Percentiles rank a stretch among this genome's conserved stretches.
Conservation (phyloP, 345 rosid species). For the Eucalyptus cloeziana region DNA sequence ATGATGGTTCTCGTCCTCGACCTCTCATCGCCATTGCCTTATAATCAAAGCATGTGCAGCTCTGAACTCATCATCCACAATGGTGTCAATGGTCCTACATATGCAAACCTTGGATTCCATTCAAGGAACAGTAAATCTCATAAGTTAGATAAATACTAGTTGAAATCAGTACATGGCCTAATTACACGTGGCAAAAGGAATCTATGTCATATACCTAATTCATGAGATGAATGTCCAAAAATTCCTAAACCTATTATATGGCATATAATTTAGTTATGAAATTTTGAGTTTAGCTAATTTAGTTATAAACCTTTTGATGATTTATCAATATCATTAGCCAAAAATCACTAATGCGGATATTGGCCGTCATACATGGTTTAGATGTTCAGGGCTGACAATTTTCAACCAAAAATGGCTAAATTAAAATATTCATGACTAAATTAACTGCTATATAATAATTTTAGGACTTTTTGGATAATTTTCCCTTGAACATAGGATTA, state of each 20-base stretch:
- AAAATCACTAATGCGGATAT: background rate
- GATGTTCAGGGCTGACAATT: fast-evolving
- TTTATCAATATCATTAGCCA: too few species aligned
- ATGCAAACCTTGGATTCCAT: background rate
- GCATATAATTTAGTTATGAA: background rate
- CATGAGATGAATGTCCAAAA: fast-evolving
- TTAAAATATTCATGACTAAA: fast-evolving
- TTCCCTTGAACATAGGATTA: background rate
- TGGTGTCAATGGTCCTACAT: background rate
- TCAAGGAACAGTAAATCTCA: background rate
- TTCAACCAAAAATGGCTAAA: fast-evolving
- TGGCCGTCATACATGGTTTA: fast-evolving
- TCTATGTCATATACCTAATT: background rate
- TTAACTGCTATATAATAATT: fast-evolving
- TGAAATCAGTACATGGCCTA: background rate
- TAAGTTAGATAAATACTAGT: background rate
- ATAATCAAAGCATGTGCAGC: background rate
- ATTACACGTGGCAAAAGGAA: background rate
- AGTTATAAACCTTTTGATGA: too few species aligned
- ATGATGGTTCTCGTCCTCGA: background rate
- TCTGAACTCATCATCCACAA: background rate
- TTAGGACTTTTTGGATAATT: background rate
- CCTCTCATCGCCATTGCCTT: background rate
- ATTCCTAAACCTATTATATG: fast-evolving
- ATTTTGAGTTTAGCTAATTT: background rate